phyloP scores from a whole-genome alignment of 768 basidiomycete genomes.

The Suillus placidus region DNA sequence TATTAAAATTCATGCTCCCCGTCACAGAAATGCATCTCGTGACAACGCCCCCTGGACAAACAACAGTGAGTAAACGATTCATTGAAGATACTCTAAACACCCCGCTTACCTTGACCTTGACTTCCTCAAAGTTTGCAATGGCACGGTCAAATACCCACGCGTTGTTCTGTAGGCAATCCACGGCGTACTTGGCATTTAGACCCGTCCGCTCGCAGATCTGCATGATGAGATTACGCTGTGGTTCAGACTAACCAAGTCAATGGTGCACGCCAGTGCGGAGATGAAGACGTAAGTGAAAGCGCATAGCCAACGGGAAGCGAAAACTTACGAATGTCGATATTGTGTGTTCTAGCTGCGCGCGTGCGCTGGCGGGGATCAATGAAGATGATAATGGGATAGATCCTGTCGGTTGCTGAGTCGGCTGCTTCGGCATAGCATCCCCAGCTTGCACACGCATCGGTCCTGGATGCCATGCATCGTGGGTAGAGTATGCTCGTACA shows the following conservation, averaged over 20 bases:
- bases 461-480: conserved; percentile 77
- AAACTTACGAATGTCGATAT: conserved; percentile 60
- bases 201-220: conserved; percentile 74
- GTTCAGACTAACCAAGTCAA: conserved; percentile 53
- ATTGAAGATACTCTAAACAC: neutral
- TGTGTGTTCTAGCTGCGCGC: conserved; percentile 48
- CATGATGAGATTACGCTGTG: conserved; percentile 69
- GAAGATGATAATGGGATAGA: conserved; percentile 28
- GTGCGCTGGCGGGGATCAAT: conserved; percentile 37
- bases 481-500: conserved; percentile 81
- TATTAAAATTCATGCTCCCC: conserved; percentile 16
- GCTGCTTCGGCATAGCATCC: conserved; percentile 26
- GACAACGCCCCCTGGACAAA: conserved; percentile 47
- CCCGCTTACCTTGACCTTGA: conserved; percentile 80
- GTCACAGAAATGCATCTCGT: conserved; percentile 57
- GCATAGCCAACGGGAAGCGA: conserved; percentile 15
- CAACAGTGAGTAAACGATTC: conserved; percentile 26
- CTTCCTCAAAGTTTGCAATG: conserved; percentile 81
- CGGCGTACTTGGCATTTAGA: conserved; percentile 76
- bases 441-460: conserved; percentile 71
- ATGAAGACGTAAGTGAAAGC: conserved; percentile 19
- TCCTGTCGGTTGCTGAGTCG: conserved; percentile 20
- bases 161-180: conserved; percentile 86
- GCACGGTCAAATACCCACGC: conserved; percentile 84
- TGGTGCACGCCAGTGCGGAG: conserved; percentile 15